A percentile compares a stretch with the other conserved stretches of the same genome.
These are phyloP conservation scores for Ceratocystis cubensis DNA, from an alignment of 2,329 filamentous ascomycete genomes.

Conservation along the genomic window DNA sequence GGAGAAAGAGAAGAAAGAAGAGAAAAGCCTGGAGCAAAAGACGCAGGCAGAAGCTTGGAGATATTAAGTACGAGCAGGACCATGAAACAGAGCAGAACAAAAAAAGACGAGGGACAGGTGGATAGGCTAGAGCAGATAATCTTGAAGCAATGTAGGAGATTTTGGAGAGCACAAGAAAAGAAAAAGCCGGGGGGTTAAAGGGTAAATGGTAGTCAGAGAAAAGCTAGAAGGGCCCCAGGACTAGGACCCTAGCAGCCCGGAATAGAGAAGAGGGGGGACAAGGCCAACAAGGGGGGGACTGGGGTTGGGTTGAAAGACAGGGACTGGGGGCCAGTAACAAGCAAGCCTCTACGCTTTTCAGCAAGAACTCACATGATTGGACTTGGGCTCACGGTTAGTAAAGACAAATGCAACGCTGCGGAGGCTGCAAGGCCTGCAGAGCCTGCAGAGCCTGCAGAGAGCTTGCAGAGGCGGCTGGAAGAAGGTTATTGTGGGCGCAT, in stretches of 20 bases:
- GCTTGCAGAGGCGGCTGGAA: not conserved
- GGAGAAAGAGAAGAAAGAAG: slow-evolving; percentile 13
- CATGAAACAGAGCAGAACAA: not conserved
- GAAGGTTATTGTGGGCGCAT: not conserved
- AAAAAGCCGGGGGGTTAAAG: not conserved
- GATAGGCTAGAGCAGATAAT: not conserved
- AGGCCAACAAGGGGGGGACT: not conserved
- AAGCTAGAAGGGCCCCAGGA: not conserved
- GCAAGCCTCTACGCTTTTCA: not conserved
- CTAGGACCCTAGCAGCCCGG: not conserved
- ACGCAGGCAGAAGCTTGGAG: not conserved
- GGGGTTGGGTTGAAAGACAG: not conserved
- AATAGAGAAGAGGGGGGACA: not conserved
- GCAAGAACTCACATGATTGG: not conserved
- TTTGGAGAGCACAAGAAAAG: slow-evolving; percentile 4
- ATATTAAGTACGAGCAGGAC: slow-evolving; percentile 4
- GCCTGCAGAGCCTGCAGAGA: not conserved
- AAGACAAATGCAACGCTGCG: not conserved
- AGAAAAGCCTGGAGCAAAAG: slow-evolving; percentile 3
- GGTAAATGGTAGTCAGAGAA: not conserved
- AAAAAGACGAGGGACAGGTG: not conserved
- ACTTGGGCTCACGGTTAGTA: not conserved
- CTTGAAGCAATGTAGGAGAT: slow-evolving; percentile 6
- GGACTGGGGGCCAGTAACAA: not conserved
- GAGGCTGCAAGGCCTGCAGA: not conserved